These are phyloP conservation scores for Kodamaea fukazawae DNA, from an alignment of 805 yeast genomes.

Conservation along the genomic window DNA sequence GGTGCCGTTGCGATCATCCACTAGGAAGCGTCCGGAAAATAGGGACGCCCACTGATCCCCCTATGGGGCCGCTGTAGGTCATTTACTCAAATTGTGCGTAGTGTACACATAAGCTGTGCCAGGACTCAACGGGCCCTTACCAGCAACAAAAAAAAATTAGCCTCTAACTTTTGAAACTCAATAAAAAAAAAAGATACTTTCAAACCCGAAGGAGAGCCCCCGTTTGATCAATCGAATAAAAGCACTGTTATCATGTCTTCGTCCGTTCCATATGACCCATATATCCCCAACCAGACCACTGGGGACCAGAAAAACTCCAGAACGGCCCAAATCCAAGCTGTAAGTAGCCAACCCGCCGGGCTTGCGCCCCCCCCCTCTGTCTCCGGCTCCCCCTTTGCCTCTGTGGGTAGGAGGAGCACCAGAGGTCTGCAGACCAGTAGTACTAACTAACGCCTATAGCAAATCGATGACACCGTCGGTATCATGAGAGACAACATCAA, in stretches of 20 bases:
- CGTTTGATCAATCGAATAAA: neutral
- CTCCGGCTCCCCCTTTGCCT: neutral
- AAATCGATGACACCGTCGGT: conserved; percentile 93
- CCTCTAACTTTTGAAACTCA: too few relatives aligned
- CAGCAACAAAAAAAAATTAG: too few relatives aligned
- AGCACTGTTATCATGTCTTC: conserved; percentile 55
- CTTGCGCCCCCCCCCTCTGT: neutral
- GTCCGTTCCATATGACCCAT: conserved; percentile 83
- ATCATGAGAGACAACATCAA: conserved; percentile 96
- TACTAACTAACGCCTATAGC: conserved; percentile 42
- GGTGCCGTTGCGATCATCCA: too few relatives aligned
- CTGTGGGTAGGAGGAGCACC: neutral
- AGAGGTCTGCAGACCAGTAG: too few relatives aligned
- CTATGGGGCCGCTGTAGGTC: neutral
- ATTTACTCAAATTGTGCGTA: neutral
- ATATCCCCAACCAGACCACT: conserved; percentile 61
- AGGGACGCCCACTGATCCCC: too few relatives aligned
- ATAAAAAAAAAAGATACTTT: neutral
- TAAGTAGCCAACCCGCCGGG: conserved; percentile 33
- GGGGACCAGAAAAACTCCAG: conserved; percentile 54
- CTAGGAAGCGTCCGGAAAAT: neutral
- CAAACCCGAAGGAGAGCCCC: neutral
- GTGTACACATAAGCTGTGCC: too few relatives aligned
- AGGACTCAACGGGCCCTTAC: too few relatives aligned
- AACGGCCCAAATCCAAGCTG: conserved; percentile 82